Evolutionary conservation across 306 rosid species (phyloP), one percentile per base, ranked within the genome.

Genomic region (Delonix regia): DNA sequence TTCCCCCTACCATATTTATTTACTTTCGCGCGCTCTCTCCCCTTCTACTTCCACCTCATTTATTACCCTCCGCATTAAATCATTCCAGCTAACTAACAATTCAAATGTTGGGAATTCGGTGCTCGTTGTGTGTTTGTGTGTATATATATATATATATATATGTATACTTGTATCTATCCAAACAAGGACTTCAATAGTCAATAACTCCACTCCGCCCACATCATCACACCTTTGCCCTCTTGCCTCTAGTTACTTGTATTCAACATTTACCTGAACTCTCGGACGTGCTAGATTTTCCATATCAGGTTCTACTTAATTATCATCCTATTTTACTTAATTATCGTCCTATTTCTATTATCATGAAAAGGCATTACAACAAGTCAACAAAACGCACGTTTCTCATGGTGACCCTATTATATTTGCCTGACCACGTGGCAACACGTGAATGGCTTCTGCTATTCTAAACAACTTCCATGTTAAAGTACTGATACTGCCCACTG

Each of bases 1-100:
- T 24, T 56, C 18, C 62, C 24, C 34, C 62, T 10, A 9, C 34
- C 33, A n/a, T n/a, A n/a, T 56, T 24, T 11, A 11, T 56, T 9
- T 10, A 2, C 4, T 4, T 13, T 19, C 63, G 4, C 25, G 3
- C 61, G 19, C 33, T 56, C 62, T 9, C 16, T 59, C 16, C 9
- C 2, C 14, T 24, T 28, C 30, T 60, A 10, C 22, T 63, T 63
- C 3, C 8, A 49, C 84, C 67, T 41, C 80, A 75, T 61, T 75
- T 45, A 61, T 61, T 75, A 71, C 21, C 0, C 10, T 36, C 7
- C 7, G 34, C 71, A 44, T 39, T 49, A 19, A 27, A 42, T 60
- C 1, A 19, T 5, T 60, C 47, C 33, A 59, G 59, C 56, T 60
- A 60, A 21, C 27, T n/a, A n/a, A n/a, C n/a, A n/a, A n/a, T n/a